Percentiles rank a stretch among this genome's conserved stretches.
phyloP scores from a whole-genome alignment of 148 eudicot species.

The Arctostaphylos glauca region DNA sequence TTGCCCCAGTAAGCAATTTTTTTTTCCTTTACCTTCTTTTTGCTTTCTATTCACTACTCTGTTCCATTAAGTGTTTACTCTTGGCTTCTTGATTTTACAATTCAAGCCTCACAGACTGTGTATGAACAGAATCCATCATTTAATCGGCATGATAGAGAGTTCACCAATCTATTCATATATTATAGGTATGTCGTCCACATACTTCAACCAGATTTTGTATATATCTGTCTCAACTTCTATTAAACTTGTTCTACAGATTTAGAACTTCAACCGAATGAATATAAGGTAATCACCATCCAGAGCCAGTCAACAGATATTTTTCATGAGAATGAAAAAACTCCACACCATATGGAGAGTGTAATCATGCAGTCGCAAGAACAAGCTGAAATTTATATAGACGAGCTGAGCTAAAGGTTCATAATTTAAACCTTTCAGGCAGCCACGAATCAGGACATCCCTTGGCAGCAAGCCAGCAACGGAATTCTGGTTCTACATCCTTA shows the following conservation, averaged over 20 bases:
- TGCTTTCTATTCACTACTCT: neutral
- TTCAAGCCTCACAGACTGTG: neutral
- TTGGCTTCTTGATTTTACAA: neutral
- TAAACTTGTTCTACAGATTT: neutral
- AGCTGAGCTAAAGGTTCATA: conserved; percentile 29
- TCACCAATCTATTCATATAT: neutral
- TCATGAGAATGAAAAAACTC: neutral
- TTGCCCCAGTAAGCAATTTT: neutral
- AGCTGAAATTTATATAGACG: conserved; percentile 8
- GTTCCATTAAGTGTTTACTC: neutral
- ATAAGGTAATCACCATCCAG: neutral
- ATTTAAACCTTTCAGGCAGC: conserved; percentile 39
- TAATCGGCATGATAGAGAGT: neutral
- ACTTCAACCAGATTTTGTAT: neutral
- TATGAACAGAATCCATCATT: neutral
- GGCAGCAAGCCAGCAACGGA: conserved; percentile 34
- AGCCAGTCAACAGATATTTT: conserved; percentile 3
- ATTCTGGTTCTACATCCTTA: conserved; percentile 47
- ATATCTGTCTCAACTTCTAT: neutral
- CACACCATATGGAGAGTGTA: conserved; percentile 3
- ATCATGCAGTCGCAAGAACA: conserved; percentile 7
- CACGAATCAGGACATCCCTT: conserved; percentile 28
- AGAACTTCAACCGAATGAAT: neutral
- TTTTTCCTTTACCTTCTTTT: neutral
- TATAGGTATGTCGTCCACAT: neutral